A percentile compares a stretch with the other conserved stretches of the same genome.
Conservation (phyloP, 768 basidiomycete species). For the Phanerodontia chrysosporium region DNA sequence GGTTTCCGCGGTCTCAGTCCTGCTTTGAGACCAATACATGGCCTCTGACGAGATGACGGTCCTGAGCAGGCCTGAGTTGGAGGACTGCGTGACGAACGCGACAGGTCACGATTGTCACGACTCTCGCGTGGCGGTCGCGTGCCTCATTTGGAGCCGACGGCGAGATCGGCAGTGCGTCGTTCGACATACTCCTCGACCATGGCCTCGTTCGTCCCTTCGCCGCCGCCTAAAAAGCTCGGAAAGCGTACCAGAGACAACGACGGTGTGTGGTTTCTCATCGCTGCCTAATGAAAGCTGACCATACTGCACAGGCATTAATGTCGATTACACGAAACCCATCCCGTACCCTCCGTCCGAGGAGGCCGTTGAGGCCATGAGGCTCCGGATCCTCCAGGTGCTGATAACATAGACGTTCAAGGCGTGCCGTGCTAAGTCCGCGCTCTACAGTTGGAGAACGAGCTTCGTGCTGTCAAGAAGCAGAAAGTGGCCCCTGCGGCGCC, state of each 20-base stretch:
- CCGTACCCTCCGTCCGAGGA: constrained; percentile 6
- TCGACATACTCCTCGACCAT: neutral
- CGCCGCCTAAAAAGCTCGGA: neutral
- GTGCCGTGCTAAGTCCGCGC: neutral
- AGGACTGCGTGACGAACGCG: neutral
- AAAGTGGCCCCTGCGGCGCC: neutral
- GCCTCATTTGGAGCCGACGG: too few species aligned
- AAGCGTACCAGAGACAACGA: neutral
- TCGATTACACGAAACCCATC: constrained; percentile 8
- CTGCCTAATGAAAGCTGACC: neutral
- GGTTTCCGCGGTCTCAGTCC: too few species aligned
- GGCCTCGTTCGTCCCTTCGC: neutral
- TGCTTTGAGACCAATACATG: too few species aligned
- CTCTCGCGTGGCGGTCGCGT: neutral
- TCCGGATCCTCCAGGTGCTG: constrained; percentile 10
- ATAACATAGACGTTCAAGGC: neutral
- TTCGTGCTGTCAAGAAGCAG: constrained; percentile 9
- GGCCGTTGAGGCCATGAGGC: constrained; percentile 11
- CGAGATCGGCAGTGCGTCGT: neutral
- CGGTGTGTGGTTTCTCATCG: neutral
- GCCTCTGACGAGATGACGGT: neutral
- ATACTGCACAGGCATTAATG: neutral
- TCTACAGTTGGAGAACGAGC: constrained; percentile 10
- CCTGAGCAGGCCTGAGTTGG: neutral
- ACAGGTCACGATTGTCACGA: neutral